phyloP scores from a whole-genome alignment of 306 rosid species.

The Herpetospermum pedunculosum region DNA sequence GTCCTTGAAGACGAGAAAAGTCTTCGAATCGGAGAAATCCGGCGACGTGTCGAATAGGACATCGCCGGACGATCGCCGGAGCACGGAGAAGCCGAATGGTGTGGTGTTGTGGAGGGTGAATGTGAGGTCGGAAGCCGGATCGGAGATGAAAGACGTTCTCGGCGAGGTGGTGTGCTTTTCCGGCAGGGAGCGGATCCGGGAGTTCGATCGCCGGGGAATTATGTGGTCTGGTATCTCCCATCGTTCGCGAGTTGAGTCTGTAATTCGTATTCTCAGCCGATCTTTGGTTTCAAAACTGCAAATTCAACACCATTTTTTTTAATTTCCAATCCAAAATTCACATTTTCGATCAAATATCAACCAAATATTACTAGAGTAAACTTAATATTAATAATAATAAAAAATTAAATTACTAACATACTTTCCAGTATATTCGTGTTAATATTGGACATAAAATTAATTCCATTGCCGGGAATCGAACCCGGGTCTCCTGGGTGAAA shows the following conservation, averaged over 20 bases:
- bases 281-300: slow-evolving; percentile 45
- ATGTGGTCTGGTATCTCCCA: slow-evolving; percentile 67
- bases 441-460: no score
- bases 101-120: slow-evolving; percentile 51
- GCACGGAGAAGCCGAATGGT: slow-evolving; percentile 59
- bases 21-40: slow-evolving; percentile 16
- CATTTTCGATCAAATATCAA: no score
- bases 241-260: slow-evolving; percentile 32
- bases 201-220: slow-evolving; percentile 25
- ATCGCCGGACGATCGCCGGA: slow-evolving; percentile 52
- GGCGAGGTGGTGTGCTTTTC: not conserved
- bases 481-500: slow-evolving; percentile 99
- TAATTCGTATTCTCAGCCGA: slow-evolving; percentile 45
- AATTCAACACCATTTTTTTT: no score
- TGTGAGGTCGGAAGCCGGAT: slow-evolving; percentile 46
- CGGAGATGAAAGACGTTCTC: slow-evolving; percentile 4
- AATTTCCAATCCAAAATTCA: no score
- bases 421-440: no score
- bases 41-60: slow-evolving; percentile 44
- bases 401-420: no score
- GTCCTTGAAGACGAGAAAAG: slow-evolving; percentile 53
- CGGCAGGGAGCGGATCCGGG: slow-evolving; percentile 1
- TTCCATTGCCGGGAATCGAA: slow-evolving; percentile 97
- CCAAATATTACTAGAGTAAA: no score
- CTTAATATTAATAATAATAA: no score